These are phyloP conservation scores for Tulasnella sp. DNA, from an alignment of 768 basidiomycete species.

Conservation along the genomic window DNA sequence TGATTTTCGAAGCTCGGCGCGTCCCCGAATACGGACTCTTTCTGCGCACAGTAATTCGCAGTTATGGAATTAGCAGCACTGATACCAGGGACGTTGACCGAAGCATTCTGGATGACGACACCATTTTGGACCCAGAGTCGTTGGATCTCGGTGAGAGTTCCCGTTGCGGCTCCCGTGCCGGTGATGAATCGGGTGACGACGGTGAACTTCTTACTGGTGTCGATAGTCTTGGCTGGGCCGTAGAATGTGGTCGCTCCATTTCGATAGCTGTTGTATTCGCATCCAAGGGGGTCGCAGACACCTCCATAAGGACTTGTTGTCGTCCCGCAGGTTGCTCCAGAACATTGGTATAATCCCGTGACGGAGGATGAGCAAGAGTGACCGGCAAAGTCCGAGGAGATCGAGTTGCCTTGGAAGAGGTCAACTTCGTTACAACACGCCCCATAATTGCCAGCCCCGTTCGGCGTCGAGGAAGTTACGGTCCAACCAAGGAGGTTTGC, in stretches of 20 bases:
- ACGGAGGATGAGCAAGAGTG: not conserved
- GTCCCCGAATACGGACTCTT: slow-evolving; percentile 41
- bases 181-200: slow-evolving; percentile 15
- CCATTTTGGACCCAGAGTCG: not conserved
- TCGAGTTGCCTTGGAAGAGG: not conserved
- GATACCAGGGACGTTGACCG: not conserved
- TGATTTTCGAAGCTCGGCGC: slow-evolving; percentile 35
- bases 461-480: not conserved
- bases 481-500: not conserved
- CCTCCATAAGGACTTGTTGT: no score
- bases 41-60: slow-evolving; percentile 40
- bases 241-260: slow-evolving; percentile 8
- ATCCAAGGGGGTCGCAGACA: not conserved
- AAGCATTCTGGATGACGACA: not conserved
- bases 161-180: not conserved
- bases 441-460: not conserved
- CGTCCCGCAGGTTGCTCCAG: not conserved
- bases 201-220: not conserved
- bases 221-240: not conserved
- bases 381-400: not conserved
- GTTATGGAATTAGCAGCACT: slow-evolving; percentile 37
- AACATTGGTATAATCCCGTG: not conserved
- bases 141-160: slow-evolving; percentile 1
- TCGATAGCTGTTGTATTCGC: slow-evolving; percentile 6
- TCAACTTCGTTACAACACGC: slow-evolving; percentile 10